Conservation (phyloP, 2,329 filamentous ascomycete species). For the Byssothecium circinans region DNA sequence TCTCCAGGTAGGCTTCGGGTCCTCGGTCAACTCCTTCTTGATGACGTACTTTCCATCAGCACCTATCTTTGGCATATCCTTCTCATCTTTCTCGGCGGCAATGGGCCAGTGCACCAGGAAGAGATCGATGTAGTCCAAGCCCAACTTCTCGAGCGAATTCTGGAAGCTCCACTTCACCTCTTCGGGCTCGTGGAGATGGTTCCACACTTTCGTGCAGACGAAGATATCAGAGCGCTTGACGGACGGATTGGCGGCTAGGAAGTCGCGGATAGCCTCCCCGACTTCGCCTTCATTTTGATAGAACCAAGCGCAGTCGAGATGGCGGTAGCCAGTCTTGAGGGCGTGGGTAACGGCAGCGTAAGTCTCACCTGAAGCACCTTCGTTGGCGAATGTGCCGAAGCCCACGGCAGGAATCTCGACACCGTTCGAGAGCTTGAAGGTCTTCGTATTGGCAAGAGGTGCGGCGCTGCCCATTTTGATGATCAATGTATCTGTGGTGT, state of each 20-base stretch:
- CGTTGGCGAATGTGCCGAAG: slow-evolving; percentile 72
- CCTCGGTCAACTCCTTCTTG: slow-evolving; percentile 67
- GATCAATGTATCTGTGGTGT: background rate
- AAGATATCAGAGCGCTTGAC: slow-evolving; percentile 65
- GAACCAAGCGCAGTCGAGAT: slow-evolving; percentile 69
- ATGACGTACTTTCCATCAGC: slow-evolving; percentile 61
- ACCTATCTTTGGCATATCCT: slow-evolving; percentile 59
- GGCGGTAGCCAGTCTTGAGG: slow-evolving; percentile 62
- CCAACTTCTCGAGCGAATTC: slow-evolving; percentile 65
- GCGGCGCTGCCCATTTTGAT: slow-evolving; percentile 22
- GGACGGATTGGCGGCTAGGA: slow-evolving; percentile 56
- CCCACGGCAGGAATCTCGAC: slow-evolving; percentile 69
- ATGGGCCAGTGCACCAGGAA: slow-evolving; percentile 68
- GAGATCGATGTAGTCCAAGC: slow-evolving; percentile 66
- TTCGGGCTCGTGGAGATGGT: slow-evolving; percentile 58
- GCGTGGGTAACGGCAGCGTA: slow-evolving; percentile 62
- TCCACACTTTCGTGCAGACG: slow-evolving; percentile 73
- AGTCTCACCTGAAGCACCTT: slow-evolving; percentile 61
- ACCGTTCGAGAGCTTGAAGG: slow-evolving; percentile 59
- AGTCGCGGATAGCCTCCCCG: slow-evolving; percentile 64
- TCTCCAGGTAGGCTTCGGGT: slow-evolving; percentile 68
- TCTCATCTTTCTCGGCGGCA: slow-evolving; percentile 54
- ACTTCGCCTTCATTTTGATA: slow-evolving; percentile 75
- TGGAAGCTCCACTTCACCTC: slow-evolving; percentile 62
- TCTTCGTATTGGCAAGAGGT: slow-evolving; percentile 40